A percentile compares a stretch with the other conserved stretches of the same genome.
Conservation (phyloP, 2,329 filamentous ascomycete species). For the Macrophomina pseudophaseolina region DNA sequence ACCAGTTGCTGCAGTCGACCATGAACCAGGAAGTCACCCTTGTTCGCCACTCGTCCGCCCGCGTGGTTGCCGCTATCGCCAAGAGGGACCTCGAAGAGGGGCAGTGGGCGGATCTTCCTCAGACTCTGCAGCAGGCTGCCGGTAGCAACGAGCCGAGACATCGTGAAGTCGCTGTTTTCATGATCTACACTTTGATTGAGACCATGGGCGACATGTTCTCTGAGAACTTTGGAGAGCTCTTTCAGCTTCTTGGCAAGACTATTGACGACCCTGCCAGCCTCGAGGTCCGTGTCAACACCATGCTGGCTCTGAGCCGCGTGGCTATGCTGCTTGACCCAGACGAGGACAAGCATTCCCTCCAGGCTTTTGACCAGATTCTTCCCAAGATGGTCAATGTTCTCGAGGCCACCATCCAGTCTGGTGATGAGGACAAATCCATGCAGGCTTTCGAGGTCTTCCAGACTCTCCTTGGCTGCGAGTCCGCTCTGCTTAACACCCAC, state of each 20-base stretch:
- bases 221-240: constrained; percentile 78
- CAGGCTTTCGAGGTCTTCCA: constrained; percentile 97
- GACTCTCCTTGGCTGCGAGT: constrained; percentile 88
- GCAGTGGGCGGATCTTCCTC: constrained; percentile 82
- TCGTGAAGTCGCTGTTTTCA: constrained; percentile 89
- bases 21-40: constrained; percentile 78
- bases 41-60: constrained; percentile 83
- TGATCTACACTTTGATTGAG: constrained; percentile 90
- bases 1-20: constrained; percentile 82
- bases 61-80: constrained; percentile 85
- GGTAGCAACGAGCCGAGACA: constrained; percentile 76
- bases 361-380: constrained; percentile 77
- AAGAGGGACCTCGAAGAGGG: constrained; percentile 85
- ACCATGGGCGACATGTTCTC: constrained; percentile 83
- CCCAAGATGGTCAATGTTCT: constrained; percentile 89
- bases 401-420: constrained; percentile 78
- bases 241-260: constrained; percentile 82
- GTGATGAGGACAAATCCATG: constrained; percentile 86
- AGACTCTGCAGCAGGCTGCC: constrained; percentile 78
- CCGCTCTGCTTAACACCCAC: constrained; percentile 79
- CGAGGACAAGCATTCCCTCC: constrained; percentile 75
- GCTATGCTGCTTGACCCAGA: constrained; percentile 88
- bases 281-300: constrained; percentile 92
- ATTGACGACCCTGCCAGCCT: constrained; percentile 89
- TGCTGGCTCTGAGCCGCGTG: constrained; percentile 86